Percentiles rank a stretch among this genome's conserved stretches.
phyloP scores from a whole-genome alignment of 805 yeast species.

The Spathaspora gorwiae region DNA sequence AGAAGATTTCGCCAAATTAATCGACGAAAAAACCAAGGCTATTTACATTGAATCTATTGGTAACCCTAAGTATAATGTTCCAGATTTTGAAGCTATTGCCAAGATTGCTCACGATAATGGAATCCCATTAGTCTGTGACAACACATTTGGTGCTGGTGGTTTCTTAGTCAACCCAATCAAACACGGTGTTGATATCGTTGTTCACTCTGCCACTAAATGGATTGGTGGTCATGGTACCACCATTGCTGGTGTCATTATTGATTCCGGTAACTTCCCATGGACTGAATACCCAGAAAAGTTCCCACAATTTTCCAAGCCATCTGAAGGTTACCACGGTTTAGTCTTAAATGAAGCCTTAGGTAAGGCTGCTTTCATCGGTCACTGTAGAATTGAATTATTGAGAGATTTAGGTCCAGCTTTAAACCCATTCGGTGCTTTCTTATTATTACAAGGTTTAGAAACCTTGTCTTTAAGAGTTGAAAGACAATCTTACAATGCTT shows the following conservation, averaged over 20 bases:
- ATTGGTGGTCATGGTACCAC: slow-evolving; percentile 97
- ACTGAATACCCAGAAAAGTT: slow-evolving; percentile 75
- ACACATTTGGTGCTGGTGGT: slow-evolving; percentile 97
- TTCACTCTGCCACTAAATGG: slow-evolving; percentile 96
- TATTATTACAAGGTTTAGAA: slow-evolving; percentile 87
- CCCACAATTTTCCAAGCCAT: slow-evolving; percentile 88
- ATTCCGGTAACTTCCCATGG: slow-evolving; percentile 93
- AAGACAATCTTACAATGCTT: slow-evolving; percentile 82
- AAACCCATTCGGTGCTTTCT: slow-evolving; percentile 85
- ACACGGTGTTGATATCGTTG: slow-evolving; percentile 87
- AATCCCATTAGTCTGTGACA: slow-evolving; percentile 87
- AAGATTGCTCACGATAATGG: slow-evolving; percentile 82
- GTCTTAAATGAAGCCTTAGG: slow-evolving; percentile 80
- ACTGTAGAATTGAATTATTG: slow-evolving; percentile 75
- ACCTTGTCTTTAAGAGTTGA: slow-evolving; percentile 91
- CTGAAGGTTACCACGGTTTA: slow-evolving; percentile 91
- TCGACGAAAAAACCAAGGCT: slow-evolving; percentile 86
- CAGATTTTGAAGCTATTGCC: slow-evolving; percentile 77
- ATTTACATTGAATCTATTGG: slow-evolving; percentile 87
- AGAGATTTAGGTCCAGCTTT: slow-evolving; percentile 91
- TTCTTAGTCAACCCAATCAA: slow-evolving; percentile 78
- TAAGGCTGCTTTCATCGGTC: slow-evolving; percentile 70
- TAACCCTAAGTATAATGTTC: slow-evolving; percentile 88
- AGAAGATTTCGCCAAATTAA: slow-evolving; percentile 66
- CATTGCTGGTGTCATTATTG: slow-evolving; percentile 86